Conservation (phyloP, 139 green algal genomes). For the Chlorella sorokiniana region DNA sequence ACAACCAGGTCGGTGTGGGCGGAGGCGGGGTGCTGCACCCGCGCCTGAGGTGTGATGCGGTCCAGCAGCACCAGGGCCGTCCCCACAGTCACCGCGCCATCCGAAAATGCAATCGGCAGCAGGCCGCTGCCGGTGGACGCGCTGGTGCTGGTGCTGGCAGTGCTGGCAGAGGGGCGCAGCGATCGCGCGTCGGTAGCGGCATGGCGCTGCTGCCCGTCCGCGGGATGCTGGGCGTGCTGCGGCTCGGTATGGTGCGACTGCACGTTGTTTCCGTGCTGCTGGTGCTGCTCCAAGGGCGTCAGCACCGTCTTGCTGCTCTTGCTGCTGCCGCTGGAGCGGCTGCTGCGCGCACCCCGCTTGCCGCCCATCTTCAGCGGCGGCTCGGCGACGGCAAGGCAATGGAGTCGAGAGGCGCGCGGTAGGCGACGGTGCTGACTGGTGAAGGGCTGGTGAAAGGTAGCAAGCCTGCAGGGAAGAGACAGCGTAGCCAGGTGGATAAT, state of each 20-base stretch:
- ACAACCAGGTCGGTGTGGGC: slow-evolving; percentile 37
- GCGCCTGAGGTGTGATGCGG: slow-evolving; percentile 8
- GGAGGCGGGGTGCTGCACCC: slow-evolving; percentile 4
- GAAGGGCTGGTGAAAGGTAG: neutral
- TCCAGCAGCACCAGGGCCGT: slow-evolving; percentile 24
- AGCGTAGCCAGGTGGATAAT: neutral
- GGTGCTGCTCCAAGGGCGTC: neutral
- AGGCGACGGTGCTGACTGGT: neutral
- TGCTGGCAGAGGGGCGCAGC: too few relatives aligned
- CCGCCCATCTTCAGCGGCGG: slow-evolving; percentile 7
- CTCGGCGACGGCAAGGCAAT: slow-evolving; percentile 9
- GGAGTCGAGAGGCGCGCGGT: neutral
- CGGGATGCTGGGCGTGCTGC: neutral
- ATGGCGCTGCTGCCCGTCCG: neutral
- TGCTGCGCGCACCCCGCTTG: neutral
- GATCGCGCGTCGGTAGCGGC: neutral
- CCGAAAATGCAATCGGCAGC: slow-evolving; percentile 19
- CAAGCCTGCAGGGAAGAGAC: neutral
- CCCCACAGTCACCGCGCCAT: slow-evolving; percentile 7
- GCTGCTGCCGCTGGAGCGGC: neutral
- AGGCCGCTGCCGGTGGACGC: neutral
- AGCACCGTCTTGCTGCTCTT: neutral
- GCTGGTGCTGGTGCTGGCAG: neutral
- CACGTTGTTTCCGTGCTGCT: neutral
- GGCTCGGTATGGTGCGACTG: neutral